phyloP scores from a whole-genome alignment of 148 eudicot species.

The Hydrangea macrophylla region DNA sequence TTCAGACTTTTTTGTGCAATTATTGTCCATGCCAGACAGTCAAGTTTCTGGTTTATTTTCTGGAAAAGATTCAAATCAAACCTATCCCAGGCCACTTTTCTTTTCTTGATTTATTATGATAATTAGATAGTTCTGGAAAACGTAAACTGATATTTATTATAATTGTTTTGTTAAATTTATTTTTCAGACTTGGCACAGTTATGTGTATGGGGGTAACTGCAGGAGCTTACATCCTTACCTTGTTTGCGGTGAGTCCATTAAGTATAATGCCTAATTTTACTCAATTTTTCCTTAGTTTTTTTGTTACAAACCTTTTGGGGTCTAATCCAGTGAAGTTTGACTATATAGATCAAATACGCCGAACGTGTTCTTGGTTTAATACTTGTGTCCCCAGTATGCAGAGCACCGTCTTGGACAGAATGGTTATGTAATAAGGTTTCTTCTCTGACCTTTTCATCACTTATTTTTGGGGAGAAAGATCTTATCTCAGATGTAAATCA shows the following conservation, averaged over 20 bases:
- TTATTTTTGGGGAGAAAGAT: slow-evolving; percentile 13
- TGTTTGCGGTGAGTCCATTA: slow-evolving; percentile 74
- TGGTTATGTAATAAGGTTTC: slow-evolving; percentile 91
- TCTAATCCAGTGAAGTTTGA: not conserved
- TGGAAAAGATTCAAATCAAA: no score
- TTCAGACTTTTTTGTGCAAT: not conserved
- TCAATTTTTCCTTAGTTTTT: slow-evolving; percentile 15
- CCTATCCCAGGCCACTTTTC: not conserved
- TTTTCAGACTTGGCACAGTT: slow-evolving; percentile 69
- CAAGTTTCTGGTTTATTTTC: not conserved
- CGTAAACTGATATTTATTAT: not conserved
- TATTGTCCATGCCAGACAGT: not conserved
- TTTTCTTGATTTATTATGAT: no score
- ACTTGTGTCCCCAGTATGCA: slow-evolving; percentile 92
- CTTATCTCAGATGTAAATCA: slow-evolving; percentile 16
- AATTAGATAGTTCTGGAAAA: not conserved
- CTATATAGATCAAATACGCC: slow-evolving; percentile 74
- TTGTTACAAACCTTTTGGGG: not conserved
- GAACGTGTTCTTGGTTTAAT: slow-evolving; percentile 83
- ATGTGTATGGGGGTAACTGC: slow-evolving; percentile 97
- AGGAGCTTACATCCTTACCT: slow-evolving; percentile 84
- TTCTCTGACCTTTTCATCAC: slow-evolving; percentile 22
- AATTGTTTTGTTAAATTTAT: slow-evolving; percentile 10
- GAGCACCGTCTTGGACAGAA: slow-evolving; percentile 96
- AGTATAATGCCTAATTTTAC: not conserved